Base-by-base conservation (phyloP, 1,139 yeast species). In the Blastobotrys apis region DNA sequence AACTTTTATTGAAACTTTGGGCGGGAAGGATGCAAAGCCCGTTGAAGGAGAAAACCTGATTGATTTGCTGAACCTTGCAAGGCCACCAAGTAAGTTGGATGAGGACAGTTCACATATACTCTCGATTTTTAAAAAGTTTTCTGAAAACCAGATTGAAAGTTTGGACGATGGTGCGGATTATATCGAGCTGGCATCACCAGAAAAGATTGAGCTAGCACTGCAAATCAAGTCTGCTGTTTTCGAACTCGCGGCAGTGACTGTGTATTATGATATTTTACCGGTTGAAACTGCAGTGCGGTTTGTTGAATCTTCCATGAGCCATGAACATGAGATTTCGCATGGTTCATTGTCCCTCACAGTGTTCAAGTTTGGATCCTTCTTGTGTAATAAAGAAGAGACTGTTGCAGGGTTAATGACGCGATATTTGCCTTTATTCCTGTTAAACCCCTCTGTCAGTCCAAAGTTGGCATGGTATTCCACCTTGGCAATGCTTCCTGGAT, bases 331-430 rank as follows among this genome's bases (percentile, higher is more conserved):
- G 32, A 53, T 61, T 43, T 47, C 57, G 3, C 52, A 67, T 44
- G 53, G 52, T 15, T 38, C 48, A 2, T 65, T 80, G 41, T 76
- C 81, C 1, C 62, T 73, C 10, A 65, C 73, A 21, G 72, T 75
- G 1, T 68, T 78, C 51, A 75, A 78, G 53, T 64, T 79, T 44
- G 83, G 82, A 5, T 69, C 82, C 0, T 64, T 79, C 41, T 65
- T 80, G 41, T 77, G 75, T 16, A 69, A 70, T 49, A 78, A 71
- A 43, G 57, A 57, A 17, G 64, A 62, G 33, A 49, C 56, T 21
- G 54, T 60, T 32, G 64, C 60, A 49, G 49, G 63, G 48, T 48
- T 53, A 46, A 55, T 60, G 57, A 50, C 60, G 54, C 33, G 56
- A 48, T 50, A 57, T 53, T 47, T 63, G 48, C 59, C 69, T 47